Evolutionary conservation across 768 basidiomycete species (phyloP), one percentile per base, ranked within the genome.

Genomic region (Galerina sulciceps): DNA sequence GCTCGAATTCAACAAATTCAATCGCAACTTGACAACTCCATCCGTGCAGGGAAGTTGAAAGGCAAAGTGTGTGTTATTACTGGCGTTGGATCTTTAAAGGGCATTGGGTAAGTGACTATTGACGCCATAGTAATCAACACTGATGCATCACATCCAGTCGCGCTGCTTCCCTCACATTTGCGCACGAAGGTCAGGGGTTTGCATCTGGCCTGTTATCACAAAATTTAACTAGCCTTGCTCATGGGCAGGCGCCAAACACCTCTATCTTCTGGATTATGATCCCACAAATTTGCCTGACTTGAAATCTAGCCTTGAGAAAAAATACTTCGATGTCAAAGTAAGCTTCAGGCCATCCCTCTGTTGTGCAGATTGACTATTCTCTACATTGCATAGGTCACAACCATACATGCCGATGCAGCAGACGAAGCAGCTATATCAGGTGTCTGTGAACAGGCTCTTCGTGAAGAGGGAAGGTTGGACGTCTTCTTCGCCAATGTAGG

Each of bases 401-500:
- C 79, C 10, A 66, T 89, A 35, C 84, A 88, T 68, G 94, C 85
- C 13, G 96, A 98, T 70, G 95, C 94, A 13, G 88, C 94, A 17
- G 87, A 93, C 67, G 88, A 94, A 53, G 64, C 73, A 11, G 82
- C 88, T 10, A 88, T 97, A 55, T 78, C 83, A 18, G 75, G 73
- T 6, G 70, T 94, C 1, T 94, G 94, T 71, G 76, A 88, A 56
- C 86, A 79, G 57, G 93, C 90, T 2, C 67, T 94, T 34, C 74
- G 82, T 42, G 94, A 97, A 59, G 89, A 96, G 69, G 94, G 94
- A 9, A 82, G 86, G 58, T 79, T 98, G 11, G 96, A 98, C 64
- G 87, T 96, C 62, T 97, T 97, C 80, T 98, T 95, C 69, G 96
- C 96, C 35, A 97, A 98, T 70, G 95, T 93, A 67, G 52, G 85